Conservation (phyloP, 192 early-diverging fungal species). For the Rhizophlyctis rosea region DNA sequence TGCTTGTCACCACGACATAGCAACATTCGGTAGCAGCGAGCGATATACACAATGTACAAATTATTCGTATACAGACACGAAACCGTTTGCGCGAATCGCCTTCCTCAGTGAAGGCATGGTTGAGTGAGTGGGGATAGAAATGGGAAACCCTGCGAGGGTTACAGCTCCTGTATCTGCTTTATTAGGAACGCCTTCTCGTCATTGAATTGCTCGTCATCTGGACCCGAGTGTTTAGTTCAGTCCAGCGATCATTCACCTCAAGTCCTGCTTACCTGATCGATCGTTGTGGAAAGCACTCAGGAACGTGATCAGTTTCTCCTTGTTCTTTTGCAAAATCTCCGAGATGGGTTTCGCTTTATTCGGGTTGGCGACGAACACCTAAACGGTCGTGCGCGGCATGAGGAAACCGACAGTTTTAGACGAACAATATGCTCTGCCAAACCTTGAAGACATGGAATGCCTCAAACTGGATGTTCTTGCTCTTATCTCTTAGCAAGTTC, state of each 20-base stretch:
- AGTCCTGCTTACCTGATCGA: conserved; percentile 65
- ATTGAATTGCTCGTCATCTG: conserved; percentile 98
- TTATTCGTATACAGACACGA: too few species aligned
- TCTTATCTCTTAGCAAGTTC: conserved; percentile 91
- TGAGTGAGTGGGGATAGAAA: too few species aligned
- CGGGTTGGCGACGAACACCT: conserved; percentile 97
- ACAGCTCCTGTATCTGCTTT: conserved; percentile 75
- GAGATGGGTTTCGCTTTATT: conserved; percentile 89
- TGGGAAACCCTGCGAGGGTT: too few species aligned
- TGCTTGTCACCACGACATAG: too few species aligned
- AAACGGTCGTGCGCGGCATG: neutral
- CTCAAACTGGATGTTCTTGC: conserved; percentile 99
- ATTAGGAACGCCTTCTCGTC: conserved; percentile 97
- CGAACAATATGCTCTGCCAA: conserved; percentile 6
- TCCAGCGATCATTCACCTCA: neutral
- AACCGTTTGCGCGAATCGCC: too few species aligned
- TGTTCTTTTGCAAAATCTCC: conserved; percentile 90
- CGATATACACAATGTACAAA: too few species aligned
- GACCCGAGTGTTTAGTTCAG: neutral
- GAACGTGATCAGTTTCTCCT: conserved; percentile 84
- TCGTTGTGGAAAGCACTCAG: conserved; percentile 93
- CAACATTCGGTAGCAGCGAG: too few species aligned
- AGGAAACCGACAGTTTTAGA: conserved; percentile 8
- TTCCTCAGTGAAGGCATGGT: too few species aligned
- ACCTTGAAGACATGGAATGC: conserved; percentile 99